A percentile compares a stretch with the other conserved stretches of the same genome.
Conservation (phyloP, 257 asterid genomes). For the Echium plantagineum region DNA sequence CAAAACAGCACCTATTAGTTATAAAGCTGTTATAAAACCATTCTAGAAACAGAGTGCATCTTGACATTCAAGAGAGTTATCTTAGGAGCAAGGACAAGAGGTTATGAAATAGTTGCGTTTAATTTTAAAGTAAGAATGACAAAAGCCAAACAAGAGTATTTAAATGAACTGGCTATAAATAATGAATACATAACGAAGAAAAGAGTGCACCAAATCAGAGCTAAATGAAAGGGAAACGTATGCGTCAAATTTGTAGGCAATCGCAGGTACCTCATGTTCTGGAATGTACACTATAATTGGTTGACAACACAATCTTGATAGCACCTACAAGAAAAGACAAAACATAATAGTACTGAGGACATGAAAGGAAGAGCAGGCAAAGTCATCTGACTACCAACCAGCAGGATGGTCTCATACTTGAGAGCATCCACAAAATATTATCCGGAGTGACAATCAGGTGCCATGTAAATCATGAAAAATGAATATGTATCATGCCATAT, state of each 20-base stretch:
- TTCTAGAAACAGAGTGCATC: background rate
- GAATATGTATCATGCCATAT: too few relatives aligned
- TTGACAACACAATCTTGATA: constrained; percentile 81
- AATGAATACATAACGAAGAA: too few relatives aligned
- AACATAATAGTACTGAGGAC: constrained; percentile 1
- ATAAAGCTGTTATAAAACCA: too few relatives aligned
- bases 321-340: constrained; percentile 37
- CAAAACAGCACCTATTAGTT: too few relatives aligned
- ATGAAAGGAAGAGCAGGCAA: background rate
- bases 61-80: too few relatives aligned
- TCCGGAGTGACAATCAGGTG: background rate
- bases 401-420: too few relatives aligned
- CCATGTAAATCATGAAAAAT: background rate
- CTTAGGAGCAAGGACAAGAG: background rate
- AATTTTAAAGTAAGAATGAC: background rate
- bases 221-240: background rate
- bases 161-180: background rate
- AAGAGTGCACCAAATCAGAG: background rate
- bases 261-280: constrained; percentile 66
- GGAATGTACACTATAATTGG: constrained; percentile 83
- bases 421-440: too few relatives aligned
- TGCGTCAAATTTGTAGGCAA: background rate
- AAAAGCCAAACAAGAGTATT: background rate
- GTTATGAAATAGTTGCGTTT: background rate
- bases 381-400: background rate